These are phyloP conservation scores for Podosphaera fusca DNA, from an alignment of 2,329 filamentous ascomycete species.

Conservation along the genomic window DNA sequence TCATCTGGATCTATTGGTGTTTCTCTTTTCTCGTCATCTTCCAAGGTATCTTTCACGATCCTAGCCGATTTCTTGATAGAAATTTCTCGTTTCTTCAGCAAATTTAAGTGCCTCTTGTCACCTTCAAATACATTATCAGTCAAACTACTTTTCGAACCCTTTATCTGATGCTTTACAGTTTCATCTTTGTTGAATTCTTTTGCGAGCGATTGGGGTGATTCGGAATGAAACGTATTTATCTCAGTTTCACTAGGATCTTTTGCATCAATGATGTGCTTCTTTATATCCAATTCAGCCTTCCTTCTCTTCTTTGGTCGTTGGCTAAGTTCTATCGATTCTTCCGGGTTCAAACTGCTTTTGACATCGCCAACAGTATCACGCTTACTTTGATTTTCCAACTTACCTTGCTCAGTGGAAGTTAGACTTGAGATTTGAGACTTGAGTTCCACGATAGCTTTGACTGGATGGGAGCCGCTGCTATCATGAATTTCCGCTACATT, in stretches of 20 bases:
- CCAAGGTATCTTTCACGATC: conserved; percentile 16
- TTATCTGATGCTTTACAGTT: background rate
- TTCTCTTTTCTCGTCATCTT: conserved; percentile 12
- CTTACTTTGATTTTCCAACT: background rate
- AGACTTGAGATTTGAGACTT: background rate
- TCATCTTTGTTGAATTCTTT: background rate
- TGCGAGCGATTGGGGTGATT: background rate
- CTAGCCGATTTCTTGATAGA: conserved; percentile 27
- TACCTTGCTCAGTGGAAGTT: background rate
- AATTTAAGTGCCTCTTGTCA: conserved; percentile 17
- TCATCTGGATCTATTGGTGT: conserved; percentile 16
- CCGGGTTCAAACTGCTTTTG: background rate
- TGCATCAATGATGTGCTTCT: conserved; percentile 1
- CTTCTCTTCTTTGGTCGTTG: conserved; percentile 1
- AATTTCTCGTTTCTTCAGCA: conserved; percentile 32
- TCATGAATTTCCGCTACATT: background rate
- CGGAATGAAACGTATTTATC: background rate
- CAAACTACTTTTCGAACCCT: background rate
- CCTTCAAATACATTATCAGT: conserved; percentile 2
- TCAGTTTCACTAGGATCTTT: background rate
- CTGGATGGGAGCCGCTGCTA: background rate
- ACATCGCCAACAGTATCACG: background rate
- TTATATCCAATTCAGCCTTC: conserved; percentile 1
- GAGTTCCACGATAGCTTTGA: background rate
- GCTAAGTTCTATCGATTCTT: background rate